A percentile compares a stretch with the other conserved stretches of the same genome.
phyloP scores from a whole-genome alignment of 1,139 yeast species.

The Saccharomyces hybrid region DNA sequence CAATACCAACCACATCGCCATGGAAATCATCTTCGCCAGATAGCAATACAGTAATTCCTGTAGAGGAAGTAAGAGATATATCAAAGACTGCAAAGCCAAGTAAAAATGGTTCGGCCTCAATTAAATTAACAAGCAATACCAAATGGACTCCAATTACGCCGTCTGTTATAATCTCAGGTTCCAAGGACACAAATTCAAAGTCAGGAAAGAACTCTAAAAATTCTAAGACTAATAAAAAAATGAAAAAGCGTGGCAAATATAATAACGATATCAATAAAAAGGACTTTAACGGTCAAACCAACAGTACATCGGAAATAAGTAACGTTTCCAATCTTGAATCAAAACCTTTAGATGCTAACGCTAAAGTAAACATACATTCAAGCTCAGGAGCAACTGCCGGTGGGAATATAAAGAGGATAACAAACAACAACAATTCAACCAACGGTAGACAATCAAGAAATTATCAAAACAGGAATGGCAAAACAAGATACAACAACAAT shows the following conservation, averaged over 20 bases:
- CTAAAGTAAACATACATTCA: neutral
- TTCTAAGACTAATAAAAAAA: constrained; percentile 10
- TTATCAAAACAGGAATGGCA: constrained; percentile 1
- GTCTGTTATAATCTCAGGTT: constrained; percentile 37
- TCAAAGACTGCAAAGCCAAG: constrained; percentile 7
- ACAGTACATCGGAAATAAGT: neutral
- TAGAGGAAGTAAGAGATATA: constrained; percentile 17
- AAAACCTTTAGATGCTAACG: neutral
- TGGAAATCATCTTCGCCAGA: constrained; percentile 45
- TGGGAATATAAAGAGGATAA: neutral
- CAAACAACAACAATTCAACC: neutral
- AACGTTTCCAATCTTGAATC: neutral
- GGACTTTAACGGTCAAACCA: neutral
- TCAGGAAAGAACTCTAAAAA: constrained; percentile 7
- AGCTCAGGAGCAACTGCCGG: neutral
- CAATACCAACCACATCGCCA: constrained; percentile 61
- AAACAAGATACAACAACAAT: constrained; percentile 3
- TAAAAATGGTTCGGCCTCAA: constrained; percentile 30
- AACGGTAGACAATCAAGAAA: constrained; percentile 1
- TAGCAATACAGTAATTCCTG: constrained; percentile 28
- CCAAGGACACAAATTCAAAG: neutral
- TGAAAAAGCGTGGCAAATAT: constrained; percentile 4
- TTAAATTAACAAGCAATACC: constrained; percentile 56
- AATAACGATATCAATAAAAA: constrained; percentile 3
- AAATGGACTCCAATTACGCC: constrained; percentile 87